These are phyloP conservation scores for Lecanicillium sp. DNA, from an alignment of 2,329 filamentous ascomycete species.

Conservation along the genomic window DNA sequence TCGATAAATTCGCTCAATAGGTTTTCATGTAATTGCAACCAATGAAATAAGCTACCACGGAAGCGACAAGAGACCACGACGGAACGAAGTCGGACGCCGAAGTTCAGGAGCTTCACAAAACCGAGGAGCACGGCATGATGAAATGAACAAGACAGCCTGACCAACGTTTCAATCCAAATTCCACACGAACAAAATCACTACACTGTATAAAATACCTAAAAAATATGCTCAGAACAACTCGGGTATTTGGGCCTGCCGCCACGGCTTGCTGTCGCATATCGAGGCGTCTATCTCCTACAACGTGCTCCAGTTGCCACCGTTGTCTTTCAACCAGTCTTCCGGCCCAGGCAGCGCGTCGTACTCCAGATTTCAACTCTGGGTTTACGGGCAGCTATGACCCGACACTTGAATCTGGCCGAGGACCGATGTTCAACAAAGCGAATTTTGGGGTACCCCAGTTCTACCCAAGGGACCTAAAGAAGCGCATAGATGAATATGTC, in stretches of 20 bases:
- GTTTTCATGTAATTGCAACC: no score
- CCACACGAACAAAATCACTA: neutral
- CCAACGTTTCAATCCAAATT: neutral
- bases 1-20: no score
- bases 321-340: slow-evolving; percentile 16
- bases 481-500: slow-evolving; percentile 89
- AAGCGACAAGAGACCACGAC: no score
- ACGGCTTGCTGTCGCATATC: slow-evolving; percentile 1
- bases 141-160: neutral
- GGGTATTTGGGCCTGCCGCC: neutral
- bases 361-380: slow-evolving; percentile 45
- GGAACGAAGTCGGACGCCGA: no score
- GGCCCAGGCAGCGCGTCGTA: slow-evolving; percentile 27
- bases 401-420: slow-evolving; percentile 40
- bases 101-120: no score
- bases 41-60: no score
- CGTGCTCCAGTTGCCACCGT: slow-evolving; percentile 13
- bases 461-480: slow-evolving; percentile 67
- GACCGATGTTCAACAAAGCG: slow-evolving; percentile 51
- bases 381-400: slow-evolving; percentile 54
- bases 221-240: slow-evolving; percentile 5
- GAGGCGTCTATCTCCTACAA: neutral
- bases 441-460: slow-evolving; percentile 53
- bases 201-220: neutral
- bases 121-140: no score